Conservation (phyloP, 352 stramenopile genomes). For the Poterioochromonas sp. region DNA sequence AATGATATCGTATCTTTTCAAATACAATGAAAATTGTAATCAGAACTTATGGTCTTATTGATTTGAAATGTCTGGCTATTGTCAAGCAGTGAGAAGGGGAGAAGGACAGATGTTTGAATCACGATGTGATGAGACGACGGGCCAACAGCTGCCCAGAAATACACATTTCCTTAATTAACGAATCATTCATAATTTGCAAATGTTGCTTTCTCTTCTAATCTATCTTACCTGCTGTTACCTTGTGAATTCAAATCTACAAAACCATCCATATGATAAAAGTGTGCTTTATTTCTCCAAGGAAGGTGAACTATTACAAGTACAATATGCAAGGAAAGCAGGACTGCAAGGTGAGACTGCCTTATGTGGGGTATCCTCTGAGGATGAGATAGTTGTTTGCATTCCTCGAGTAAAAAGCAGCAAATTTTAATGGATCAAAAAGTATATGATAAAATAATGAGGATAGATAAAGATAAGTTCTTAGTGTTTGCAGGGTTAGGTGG, state of each 20-base stretch:
- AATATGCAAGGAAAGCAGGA: slow-evolving; percentile 4
- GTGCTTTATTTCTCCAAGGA: neutral
- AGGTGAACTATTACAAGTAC: neutral
- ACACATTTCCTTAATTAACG: no score
- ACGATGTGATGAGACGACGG: neutral
- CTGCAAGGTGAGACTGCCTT: neutral
- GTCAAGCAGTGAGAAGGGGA: no score
- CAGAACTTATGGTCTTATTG: no score
- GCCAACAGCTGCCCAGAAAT: neutral
- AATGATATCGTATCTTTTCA: no score
- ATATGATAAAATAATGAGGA: neutral
- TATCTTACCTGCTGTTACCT: no score
- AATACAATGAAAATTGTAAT: no score
- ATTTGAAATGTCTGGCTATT: no score
- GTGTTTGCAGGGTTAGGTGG: neutral
- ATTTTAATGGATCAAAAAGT: neutral
- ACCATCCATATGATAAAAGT: neutral
- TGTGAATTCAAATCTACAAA: no score
- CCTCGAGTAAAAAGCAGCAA: neutral
- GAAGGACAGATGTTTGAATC: no score
- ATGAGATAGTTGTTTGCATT: slow-evolving; percentile 1
- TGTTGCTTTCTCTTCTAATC: no score
- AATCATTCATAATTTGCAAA: no score
- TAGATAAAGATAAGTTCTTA: neutral
- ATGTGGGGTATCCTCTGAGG: neutral